Base-by-base conservation (phyloP, 73 alveolate genomes). In the Halteria grandinella region DNA sequence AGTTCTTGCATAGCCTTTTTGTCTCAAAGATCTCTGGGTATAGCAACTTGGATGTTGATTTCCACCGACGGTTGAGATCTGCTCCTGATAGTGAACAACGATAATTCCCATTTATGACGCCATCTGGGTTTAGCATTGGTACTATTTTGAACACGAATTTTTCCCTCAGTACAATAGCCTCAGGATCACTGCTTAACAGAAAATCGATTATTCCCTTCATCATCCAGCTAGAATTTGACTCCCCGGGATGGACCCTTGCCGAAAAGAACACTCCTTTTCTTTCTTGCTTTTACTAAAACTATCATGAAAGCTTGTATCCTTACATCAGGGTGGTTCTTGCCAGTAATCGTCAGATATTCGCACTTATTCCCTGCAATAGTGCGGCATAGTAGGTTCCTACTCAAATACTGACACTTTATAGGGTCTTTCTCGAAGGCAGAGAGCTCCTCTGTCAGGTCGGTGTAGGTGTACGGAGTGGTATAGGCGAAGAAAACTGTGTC, bases 41-140 rank as follows among this genome's bases (percentile, higher is more conserved):
- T 20, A 89, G 82, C 17, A 85, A 60, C 75, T 89, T 90, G 64
- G 63, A 63, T 0, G 96, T 93, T 27, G 75, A 76, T 53, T 83
- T 83, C 96, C 96, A 89, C 37, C 96, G 54, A 31, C 96, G 29
- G 83, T 89, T 89, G 57, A 89, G 51, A 36, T 89, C 96, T 49
- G 89, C 79, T 23, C 96, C 96, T 0, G 90, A 86, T 43, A 89
- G 83, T 8, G 89, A 63, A 44, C 93, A 85, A 25, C 96, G 24
- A 0, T 89, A 89, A 78, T 89, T 89, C 0, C 96, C 96, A 6
- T 83, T 90, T 47, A 89, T 72, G 24, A 89, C 96, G 14, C 96
- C 96, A 59, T 89, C 96, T 0, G 96, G 96, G 69, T 89, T 89
- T 78, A 89, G 66, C 93, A 89, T 89, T 0, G 96, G 95, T 0